Base-by-base conservation (phyloP, 805 yeast genomes). In the Ogataea ramenticola region DNA sequence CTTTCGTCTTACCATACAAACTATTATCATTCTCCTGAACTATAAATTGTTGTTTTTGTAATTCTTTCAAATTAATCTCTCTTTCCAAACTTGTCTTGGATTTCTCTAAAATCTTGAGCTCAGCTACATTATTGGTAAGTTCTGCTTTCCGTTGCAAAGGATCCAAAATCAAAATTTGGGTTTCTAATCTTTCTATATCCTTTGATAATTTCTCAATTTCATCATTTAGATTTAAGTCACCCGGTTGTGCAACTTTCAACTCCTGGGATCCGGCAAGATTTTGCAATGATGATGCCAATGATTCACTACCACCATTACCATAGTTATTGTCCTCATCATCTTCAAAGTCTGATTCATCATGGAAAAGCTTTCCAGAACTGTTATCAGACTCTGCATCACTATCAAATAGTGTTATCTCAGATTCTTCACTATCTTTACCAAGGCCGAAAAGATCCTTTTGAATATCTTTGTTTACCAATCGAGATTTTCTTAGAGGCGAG, bases 11-110 rank as follows among this genome's bases (percentile, higher is more conserved):
- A 1, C 83, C 86, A 55, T 65, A 88, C 40, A 90, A 68, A 49
- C 87, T 80, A 56, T 82, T 85, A 35, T 85, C 91, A 53, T 77
- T 82, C 49, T 87, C 95, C 55, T 86, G 95, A 2, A 89, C 86
- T 42, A 84, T 75, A 52, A 79, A 82, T 57, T 86, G 96, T 50
- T 87, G 95, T 47, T 77, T 77, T 48, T 84, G 83, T 31, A 85
- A 65, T 54, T 86, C 90, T 51, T 84, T 85, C 2, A 79, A 59
- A 40, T 77, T 77, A n/a, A 88, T 71, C 55, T 90, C 97, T 47
- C 84, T 69, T 31, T 75, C 76, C 45, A 88, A 69, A 45, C 87
- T 78, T 15, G 72, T 51, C 40, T 77, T 75, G 0, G 96, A 88
- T 53, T 82, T 84, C 41, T 67, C 68, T 49, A 91, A 63, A 39